These are phyloP conservation scores for Chimonanthus praecox DNA, from an alignment of 164 flowering plant genomes.

Conservation along the genomic window DNA sequence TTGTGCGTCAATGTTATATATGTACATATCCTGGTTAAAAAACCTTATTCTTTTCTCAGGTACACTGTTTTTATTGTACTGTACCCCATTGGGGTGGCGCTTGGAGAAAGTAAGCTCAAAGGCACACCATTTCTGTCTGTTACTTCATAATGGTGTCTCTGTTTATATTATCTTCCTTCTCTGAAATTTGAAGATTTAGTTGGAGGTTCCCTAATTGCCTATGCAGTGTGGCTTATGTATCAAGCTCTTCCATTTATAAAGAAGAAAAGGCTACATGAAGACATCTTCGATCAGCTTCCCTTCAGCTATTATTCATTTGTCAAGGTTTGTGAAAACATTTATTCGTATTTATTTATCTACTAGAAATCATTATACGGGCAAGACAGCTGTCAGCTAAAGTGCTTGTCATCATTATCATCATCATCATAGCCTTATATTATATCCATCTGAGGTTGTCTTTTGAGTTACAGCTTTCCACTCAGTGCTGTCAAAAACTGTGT, in stretches of 20 bases:
- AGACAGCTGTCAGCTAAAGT: no score
- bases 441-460: no score
- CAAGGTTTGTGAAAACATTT: conserved; percentile 33
- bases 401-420: no score
- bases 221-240: conserved; percentile 86
- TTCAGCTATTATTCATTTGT: conserved; percentile 65
- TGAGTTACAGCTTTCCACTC: no score
- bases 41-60: conserved; percentile 29
- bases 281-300: conserved; percentile 45
- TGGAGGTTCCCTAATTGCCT: background rate
- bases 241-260: conserved; percentile 72
- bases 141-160: background rate
- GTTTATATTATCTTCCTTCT: background rate
- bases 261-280: conserved; percentile 50
- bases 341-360: no score
- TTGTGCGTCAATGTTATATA: background rate
- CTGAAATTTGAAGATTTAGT: background rate
- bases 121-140: background rate
- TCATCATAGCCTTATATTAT: no score
- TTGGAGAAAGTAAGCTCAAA: conserved; percentile 77
- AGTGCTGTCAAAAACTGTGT: no score
- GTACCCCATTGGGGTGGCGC: conserved; percentile 65
- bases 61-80: conserved; percentile 78
- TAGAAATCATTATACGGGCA: no score
- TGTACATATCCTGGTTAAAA: background rate